phyloP scores from a whole-genome alignment of 768 basidiomycete genomes.

The Termitomyces bulborhizus region DNA sequence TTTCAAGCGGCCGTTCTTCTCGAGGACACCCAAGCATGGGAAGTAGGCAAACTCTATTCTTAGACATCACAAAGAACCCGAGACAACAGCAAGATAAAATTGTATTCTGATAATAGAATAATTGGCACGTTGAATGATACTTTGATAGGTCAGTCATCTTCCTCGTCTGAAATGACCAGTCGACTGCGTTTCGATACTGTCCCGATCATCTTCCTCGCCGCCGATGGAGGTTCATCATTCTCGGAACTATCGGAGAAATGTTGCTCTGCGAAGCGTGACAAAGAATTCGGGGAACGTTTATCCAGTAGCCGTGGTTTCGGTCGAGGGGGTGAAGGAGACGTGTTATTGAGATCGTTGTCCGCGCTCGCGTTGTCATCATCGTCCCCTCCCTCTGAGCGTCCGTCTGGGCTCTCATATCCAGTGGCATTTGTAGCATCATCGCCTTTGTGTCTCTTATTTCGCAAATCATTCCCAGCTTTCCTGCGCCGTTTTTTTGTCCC shows the following conservation, averaged over 20 bases:
- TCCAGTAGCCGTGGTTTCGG: constrained; percentile 31
- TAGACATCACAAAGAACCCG: not conserved
- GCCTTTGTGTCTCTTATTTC: constrained; percentile 28
- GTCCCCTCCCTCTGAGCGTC: constrained; percentile 19
- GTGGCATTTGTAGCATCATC: constrained; percentile 16
- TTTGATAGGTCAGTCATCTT: constrained; percentile 15
- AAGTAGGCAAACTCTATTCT: not conserved
- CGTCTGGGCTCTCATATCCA: constrained; percentile 11
- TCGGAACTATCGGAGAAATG: not conserved
- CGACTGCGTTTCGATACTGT: constrained; percentile 18
- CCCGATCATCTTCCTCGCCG: constrained; percentile 7
- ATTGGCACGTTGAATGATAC: not conserved
- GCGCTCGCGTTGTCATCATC: constrained; percentile 16
- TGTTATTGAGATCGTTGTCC: constrained; percentile 2
- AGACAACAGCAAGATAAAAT: not conserved
- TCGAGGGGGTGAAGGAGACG: constrained; percentile 29
- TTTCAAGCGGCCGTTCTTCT: not conserved
- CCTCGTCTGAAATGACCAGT: constrained; percentile 28
- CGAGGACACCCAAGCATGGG: not conserved
- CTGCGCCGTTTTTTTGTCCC: constrained; percentile 43
- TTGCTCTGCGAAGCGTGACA: not conserved
- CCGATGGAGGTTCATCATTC: constrained; percentile 4
- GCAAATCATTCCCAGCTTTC: constrained; percentile 27
- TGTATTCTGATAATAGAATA: not conserved
- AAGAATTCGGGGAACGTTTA: constrained; percentile 2